Percentiles rank a stretch among this genome's conserved stretches.
Conservation (phyloP, 805 yeast genomes). For the Naumovozyma castellii region DNA sequence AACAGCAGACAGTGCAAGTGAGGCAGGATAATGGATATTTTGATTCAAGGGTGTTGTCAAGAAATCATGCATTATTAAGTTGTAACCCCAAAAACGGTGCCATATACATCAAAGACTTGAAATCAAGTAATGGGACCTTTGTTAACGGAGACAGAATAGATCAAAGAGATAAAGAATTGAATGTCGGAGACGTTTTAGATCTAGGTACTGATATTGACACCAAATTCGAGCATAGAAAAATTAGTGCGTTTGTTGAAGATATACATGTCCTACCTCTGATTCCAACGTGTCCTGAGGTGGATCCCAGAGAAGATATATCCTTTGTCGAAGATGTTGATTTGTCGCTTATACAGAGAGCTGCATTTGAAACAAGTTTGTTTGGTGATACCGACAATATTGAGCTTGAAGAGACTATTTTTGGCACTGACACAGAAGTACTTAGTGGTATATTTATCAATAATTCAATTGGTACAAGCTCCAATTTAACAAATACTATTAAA, state of each 20-base stretch:
- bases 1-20: slow-evolving; percentile 26
- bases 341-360: slow-evolving; percentile 6
- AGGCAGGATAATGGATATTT: slow-evolving; percentile 72
- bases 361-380: slow-evolving; percentile 47
- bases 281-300: neutral
- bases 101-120: slow-evolving; percentile 69
- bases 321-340: slow-evolving; percentile 1
- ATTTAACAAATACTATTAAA: slow-evolving; percentile 43
- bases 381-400: slow-evolving; percentile 38
- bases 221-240: slow-evolving; percentile 62
- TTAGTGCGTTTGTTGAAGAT: slow-evolving; percentile 69
- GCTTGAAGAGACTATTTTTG: slow-evolving; percentile 39
- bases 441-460: slow-evolving; percentile 48
- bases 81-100: slow-evolving; percentile 51
- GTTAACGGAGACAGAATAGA: slow-evolving; percentile 62
- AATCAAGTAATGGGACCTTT: slow-evolving; percentile 86
- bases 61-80: slow-evolving; percentile 85
- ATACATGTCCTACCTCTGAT: slow-evolving; percentile 39
- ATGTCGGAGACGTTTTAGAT: slow-evolving; percentile 66
- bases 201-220: slow-evolving; percentile 73
- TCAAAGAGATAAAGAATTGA: slow-evolving; percentile 44
- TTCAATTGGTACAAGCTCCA: slow-evolving; percentile 44
- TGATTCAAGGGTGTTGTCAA: slow-evolving; percentile 81
- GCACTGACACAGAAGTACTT: slow-evolving; percentile 34
- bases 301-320: slow-evolving; percentile 9